A percentile compares a stretch with the other conserved stretches of the same genome.
Evolutionary conservation across 768 basidiomycete species (phyloP).

Genomic region (Mycena rosella): DNA sequence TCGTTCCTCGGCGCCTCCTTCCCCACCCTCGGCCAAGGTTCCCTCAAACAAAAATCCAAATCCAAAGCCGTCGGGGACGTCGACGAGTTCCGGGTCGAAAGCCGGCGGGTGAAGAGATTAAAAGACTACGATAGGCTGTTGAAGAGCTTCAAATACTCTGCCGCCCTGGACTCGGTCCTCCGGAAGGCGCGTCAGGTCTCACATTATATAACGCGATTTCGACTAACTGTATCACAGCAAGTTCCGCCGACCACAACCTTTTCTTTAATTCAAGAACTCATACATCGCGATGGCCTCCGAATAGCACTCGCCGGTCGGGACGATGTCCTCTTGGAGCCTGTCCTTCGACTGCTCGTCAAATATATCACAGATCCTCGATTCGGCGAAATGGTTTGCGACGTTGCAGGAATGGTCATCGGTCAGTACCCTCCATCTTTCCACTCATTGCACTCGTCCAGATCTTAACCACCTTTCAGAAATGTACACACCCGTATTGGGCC

Average conservation of each 20-base stretch:
- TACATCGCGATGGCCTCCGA: slow-evolving; percentile 90
- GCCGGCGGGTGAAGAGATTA: slow-evolving; percentile 74
- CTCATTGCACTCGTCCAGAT: slow-evolving; percentile 14
- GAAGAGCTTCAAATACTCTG: slow-evolving; percentile 94
- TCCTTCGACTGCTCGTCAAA: slow-evolving; percentile 88
- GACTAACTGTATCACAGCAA: slow-evolving; percentile 60
- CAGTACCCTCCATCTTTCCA: slow-evolving; percentile 21
- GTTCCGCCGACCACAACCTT: slow-evolving; percentile 89
- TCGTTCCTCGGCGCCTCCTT: slow-evolving; percentile 72
- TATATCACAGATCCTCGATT: slow-evolving; percentile 92
- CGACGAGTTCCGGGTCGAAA: slow-evolving; percentile 85
- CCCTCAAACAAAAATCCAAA: slow-evolving; percentile 60
- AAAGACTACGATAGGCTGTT: slow-evolving; percentile 91
- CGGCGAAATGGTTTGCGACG: slow-evolving; percentile 88
- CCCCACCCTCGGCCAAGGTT: slow-evolving; percentile 68
- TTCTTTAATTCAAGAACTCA: slow-evolving; percentile 91
- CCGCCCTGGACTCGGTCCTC: slow-evolving; percentile 92
- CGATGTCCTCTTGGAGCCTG: slow-evolving; percentile 92
- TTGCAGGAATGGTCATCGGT: slow-evolving; percentile 89
- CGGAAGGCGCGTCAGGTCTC: slow-evolving; percentile 68
- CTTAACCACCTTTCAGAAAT: slow-evolving; percentile 75
- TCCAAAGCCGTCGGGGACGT: slow-evolving; percentile 68
- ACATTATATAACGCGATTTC: slow-evolving; percentile 7
- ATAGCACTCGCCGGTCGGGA: slow-evolving; percentile 92
- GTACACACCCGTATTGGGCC: slow-evolving; percentile 92